Conservation (phyloP, 768 basidiomycete genomes). For the Cyclocybe aegerita region DNA sequence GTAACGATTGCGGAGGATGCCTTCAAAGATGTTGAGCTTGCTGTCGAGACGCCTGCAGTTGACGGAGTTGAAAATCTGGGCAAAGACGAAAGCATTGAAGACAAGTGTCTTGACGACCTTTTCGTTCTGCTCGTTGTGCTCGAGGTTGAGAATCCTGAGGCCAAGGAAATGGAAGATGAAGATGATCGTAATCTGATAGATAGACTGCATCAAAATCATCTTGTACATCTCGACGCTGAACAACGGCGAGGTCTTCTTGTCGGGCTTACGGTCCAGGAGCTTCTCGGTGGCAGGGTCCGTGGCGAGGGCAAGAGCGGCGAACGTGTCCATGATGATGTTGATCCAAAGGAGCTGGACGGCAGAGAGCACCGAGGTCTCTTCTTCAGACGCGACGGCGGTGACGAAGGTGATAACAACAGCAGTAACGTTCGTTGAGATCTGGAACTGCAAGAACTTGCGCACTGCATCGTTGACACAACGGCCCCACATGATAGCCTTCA, state of each 20-base stretch:
- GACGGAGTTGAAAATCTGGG: slow-evolving; percentile 94
- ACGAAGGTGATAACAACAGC: slow-evolving; percentile 94
- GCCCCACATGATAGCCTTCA: slow-evolving; percentile 98
- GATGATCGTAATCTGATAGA: slow-evolving; percentile 81
- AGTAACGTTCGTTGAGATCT: slow-evolving; percentile 91
- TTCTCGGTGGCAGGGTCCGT: slow-evolving; percentile 88
- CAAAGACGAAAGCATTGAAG: slow-evolving; percentile 98
- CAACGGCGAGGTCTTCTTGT: slow-evolving; percentile 83
- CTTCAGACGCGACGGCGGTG: slow-evolving; percentile 75
- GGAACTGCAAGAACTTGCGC: slow-evolving; percentile 96
- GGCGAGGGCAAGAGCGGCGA: slow-evolving; percentile 95
- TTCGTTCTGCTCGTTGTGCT: slow-evolving; percentile 36
- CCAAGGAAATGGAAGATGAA: slow-evolving; percentile 92
- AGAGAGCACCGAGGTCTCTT: slow-evolving; percentile 83
- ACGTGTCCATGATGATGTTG: slow-evolving; percentile 98
- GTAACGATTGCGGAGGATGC: slow-evolving; percentile 75
- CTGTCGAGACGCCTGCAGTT: slow-evolving; percentile 88
- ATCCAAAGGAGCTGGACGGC: slow-evolving; percentile 99
- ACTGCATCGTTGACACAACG: slow-evolving; percentile 98
- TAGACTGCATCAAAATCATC: slow-evolving; percentile 88
- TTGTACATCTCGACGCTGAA: slow-evolving; percentile 96
- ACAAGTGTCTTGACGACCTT: slow-evolving; percentile 77
- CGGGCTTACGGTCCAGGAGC: slow-evolving; percentile 87
- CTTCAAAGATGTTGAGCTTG: slow-evolving; percentile 86
- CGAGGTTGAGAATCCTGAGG: slow-evolving; percentile 62